phyloP scores from a whole-genome alignment of 2,329 filamentous ascomycete genomes.

The Colletotrichum eremochloae region DNA sequence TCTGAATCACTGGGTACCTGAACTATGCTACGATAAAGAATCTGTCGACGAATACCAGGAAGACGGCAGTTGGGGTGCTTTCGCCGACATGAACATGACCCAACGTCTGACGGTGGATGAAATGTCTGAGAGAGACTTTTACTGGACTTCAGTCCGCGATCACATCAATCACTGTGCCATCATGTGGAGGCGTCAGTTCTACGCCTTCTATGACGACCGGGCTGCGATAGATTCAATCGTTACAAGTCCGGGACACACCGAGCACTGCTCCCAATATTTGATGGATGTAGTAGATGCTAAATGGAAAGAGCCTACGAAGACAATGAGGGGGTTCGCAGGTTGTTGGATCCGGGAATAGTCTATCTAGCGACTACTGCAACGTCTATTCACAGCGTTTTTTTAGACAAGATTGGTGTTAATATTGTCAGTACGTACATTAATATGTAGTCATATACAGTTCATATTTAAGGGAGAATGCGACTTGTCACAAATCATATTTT shows the following conservation, averaged over 20 bases:
- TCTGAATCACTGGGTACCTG: slow-evolving; percentile 47
- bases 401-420: too few species aligned
- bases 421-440: too few species aligned
- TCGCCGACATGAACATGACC: slow-evolving; percentile 45
- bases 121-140: slow-evolving; percentile 45
- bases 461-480: too few species aligned
- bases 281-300: slow-evolving; percentile 45
- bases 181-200: slow-evolving; percentile 48
- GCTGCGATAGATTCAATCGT: slow-evolving; percentile 44
- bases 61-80: slow-evolving; percentile 46
- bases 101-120: slow-evolving; percentile 41
- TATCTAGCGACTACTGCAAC: too few species aligned
- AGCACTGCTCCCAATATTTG: slow-evolving; percentile 48
- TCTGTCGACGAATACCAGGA: slow-evolving; percentile 47
- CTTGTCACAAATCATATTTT: too few species aligned
- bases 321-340: slow-evolving; percentile 34
- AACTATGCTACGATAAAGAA: slow-evolving; percentile 44
- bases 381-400: too few species aligned
- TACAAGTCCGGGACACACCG: slow-evolving; percentile 45
- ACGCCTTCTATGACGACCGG: slow-evolving; percentile 45
- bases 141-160: slow-evolving; percentile 46
- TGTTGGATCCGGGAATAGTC: slow-evolving; percentile 35
- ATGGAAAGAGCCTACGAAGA: slow-evolving; percentile 42
- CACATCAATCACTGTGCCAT: slow-evolving; percentile 48
- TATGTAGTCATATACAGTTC: too few species aligned